Conservation (phyloP, 2,329 filamentous ascomycete species). For the Chrysoporthe puriensis region DNA sequence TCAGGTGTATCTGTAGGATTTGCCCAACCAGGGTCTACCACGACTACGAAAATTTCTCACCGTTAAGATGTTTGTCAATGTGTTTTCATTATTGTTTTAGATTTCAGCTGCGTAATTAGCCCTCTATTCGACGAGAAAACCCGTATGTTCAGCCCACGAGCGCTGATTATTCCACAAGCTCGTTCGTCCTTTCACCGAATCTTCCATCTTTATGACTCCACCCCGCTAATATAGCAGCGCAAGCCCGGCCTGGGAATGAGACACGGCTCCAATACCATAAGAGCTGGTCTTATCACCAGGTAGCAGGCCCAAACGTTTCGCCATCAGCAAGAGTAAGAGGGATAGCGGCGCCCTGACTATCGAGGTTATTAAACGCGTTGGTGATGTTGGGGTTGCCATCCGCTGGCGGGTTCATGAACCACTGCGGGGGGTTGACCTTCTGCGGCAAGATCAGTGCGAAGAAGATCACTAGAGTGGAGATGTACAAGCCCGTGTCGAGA, state of each 20-base stretch:
- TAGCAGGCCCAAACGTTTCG: slow-evolving; percentile 46
- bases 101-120: no score
- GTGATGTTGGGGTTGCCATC: slow-evolving; percentile 45
- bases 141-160: no score
- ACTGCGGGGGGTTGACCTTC: slow-evolving; percentile 28
- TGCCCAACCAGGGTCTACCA: no score
- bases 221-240: no score
- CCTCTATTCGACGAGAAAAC: no score
- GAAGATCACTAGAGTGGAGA: slow-evolving; percentile 56
- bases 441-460: slow-evolving; percentile 23
- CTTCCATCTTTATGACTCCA: background rate
- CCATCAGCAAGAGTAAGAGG: slow-evolving; percentile 37
- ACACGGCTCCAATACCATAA: background rate
- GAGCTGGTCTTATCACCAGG: slow-evolving; percentile 31
- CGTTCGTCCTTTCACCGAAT: background rate
- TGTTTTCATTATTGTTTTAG: no score
- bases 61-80: no score
- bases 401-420: slow-evolving; percentile 32
- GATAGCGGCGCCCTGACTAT: slow-evolving; percentile 17
- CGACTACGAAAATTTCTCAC: no score
- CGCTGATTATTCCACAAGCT: background rate
- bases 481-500: slow-evolving; percentile 53
- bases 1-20: no score
- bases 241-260: background rate
- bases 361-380: slow-evolving; percentile 25